Base-by-base conservation (phyloP, 1,284 basidiomycete genomes). In the Leccinum subrobustum region DNA sequence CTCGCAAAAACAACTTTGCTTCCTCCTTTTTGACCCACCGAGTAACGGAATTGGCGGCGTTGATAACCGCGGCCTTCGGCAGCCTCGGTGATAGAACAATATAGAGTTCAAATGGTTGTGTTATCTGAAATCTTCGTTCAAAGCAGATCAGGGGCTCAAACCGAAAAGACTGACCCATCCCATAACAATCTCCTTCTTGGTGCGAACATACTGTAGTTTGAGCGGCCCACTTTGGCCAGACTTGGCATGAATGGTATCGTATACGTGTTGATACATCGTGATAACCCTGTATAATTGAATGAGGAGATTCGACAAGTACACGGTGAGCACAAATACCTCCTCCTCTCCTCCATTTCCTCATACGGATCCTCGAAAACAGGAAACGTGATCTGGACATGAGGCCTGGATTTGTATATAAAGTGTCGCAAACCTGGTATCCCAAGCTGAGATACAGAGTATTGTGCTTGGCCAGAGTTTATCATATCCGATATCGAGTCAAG, bases 11-110 rank as follows among this genome's bases (percentile, higher is more conserved):
- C 64, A 98, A 70, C 65, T 79, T 81, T 16, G 78, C 77, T 73
- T 98, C 95, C 71, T 97, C 91, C 63, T 85, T 87, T 78, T 92
- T 91, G 18, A 97, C 87, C 96, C 96, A 99, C 39, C 88, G 82
- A 16, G 89, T 89, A 31, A 98, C 88, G 0, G 88, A 82, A 72
- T 98, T 96, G 7, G 96, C 96, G 1, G 93, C 89, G 16, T 87
- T 85, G 8, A 97, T 88, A 1, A 88, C 88, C 0, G 92, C 92
- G 54, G 85, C 87, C 79, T 98, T 97, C 2, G 94, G 89, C 55
- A 98, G 72, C 54, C 85, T 81, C 2, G 95, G 92, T 2, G 92
- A 91, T 8, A 96, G 76, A 0, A 91, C 81, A 56, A 98, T 75
- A 72, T 98, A 98, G 20, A 99, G 76, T 74, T 98, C 96, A 69